Conservation (phyloP, 2,329 filamentous ascomycete species). For the Aspergillus sp. region DNA sequence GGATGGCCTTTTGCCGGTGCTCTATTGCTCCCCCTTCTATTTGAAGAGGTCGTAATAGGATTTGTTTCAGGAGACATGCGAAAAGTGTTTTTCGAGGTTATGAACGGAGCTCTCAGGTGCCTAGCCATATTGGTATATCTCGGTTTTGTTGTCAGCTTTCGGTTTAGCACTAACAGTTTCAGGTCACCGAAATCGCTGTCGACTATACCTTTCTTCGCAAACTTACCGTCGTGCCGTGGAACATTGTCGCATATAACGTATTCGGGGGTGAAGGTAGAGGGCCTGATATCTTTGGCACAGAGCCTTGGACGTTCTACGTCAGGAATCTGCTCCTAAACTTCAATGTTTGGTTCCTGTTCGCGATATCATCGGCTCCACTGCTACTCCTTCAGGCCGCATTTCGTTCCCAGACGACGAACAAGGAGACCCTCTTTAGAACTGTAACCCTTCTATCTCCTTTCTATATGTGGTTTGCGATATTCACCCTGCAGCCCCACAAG, state of each 20-base stretch:
- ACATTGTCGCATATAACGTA: slow-evolving; percentile 95
- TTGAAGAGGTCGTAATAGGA: slow-evolving; percentile 69
- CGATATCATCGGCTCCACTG: slow-evolving; percentile 71
- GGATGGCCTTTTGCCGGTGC: slow-evolving; percentile 95
- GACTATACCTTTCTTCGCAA: slow-evolving; percentile 87
- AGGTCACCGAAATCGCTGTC: slow-evolving; percentile 68
- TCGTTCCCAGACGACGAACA: slow-evolving; percentile 60
- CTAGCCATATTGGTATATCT: slow-evolving; percentile 66
- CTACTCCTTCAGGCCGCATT: slow-evolving; percentile 71
- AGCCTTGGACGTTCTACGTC: slow-evolving; percentile 96
- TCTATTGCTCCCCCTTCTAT: slow-evolving; percentile 74
- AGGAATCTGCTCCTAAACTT: slow-evolving; percentile 92
- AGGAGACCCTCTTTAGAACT: slow-evolving; percentile 71
- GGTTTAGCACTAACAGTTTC: slow-evolving; percentile 25
- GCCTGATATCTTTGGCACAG: slow-evolving; percentile 90
- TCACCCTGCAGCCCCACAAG: slow-evolving; percentile 91
- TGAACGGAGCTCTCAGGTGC: slow-evolving; percentile 67
- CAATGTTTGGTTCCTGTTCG: slow-evolving; percentile 88
- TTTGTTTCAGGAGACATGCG: slow-evolving; percentile 57
- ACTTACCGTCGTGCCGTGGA: slow-evolving; percentile 75
- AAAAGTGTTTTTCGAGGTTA: slow-evolving; percentile 60
- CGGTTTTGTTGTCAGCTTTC: background rate
- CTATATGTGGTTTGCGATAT: slow-evolving; percentile 91
- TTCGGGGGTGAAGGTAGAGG: slow-evolving; percentile 76
- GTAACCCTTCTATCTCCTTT: slow-evolving; percentile 80